Percentiles rank a stretch among this genome's conserved stretches.
Evolutionary conservation across 768 basidiomycete genomes (phyloP).

Genomic region (Kwoniella heveanensis): DNA sequence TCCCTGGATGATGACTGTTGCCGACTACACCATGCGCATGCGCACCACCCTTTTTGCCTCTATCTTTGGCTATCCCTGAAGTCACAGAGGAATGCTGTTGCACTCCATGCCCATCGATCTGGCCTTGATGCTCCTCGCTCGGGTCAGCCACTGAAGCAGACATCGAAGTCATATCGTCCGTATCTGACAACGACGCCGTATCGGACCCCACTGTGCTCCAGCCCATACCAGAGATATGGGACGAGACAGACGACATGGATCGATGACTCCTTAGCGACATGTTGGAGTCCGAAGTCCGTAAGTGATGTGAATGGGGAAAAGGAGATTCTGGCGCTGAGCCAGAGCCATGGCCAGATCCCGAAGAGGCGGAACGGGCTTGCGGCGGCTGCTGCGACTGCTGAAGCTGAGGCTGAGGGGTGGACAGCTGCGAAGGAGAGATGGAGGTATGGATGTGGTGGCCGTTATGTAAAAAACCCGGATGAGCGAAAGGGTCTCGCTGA

Average conservation of each 20-base stretch:
- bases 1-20: conserved; percentile 3
- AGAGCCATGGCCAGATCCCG: neutral
- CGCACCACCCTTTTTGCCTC: neutral
- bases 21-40: neutral
- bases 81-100: too few species aligned
- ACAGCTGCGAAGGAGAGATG: neutral
- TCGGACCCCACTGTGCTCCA: conserved; percentile 12
- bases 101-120: too few species aligned
- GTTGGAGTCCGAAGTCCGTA: conserved; percentile 6
- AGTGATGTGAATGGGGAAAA: neutral
- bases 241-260: conserved; percentile 14
- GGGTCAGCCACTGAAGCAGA: neutral
- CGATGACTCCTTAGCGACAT: conserved; percentile 15
- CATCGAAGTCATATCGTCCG: conserved; percentile 7
- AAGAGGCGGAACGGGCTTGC: neutral
- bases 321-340: neutral
- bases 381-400: neutral
- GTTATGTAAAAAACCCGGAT: conserved; percentile 2
- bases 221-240: conserved; percentile 2
- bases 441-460: neutral
- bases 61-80: neutral
- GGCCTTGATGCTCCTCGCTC: too few species aligned
- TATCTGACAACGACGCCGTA: conserved; percentile 1
- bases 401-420: neutral
- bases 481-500: neutral